Evolutionary conservation across 768 basidiomycete species (phyloP), one percentile per base, ranked within the genome.

Genomic region (Pulveroboletus sp.): DNA sequence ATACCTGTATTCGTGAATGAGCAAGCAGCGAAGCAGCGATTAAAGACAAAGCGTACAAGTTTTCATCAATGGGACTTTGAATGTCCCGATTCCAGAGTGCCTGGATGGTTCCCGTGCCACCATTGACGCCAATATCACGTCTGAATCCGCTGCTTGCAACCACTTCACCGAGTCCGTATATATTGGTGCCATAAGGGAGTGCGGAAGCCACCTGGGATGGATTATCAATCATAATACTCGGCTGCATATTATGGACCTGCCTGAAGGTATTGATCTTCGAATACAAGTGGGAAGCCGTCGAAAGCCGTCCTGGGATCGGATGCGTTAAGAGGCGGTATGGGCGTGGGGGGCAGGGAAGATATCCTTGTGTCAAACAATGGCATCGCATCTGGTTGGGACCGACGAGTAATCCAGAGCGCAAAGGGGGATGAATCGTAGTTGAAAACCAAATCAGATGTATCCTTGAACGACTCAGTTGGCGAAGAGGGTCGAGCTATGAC

Each of bases 201-300:
- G 82, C 75, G 4, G 85, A 85, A 1, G 85, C 72, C 21, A 90
- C 57, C 81, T 82, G 48, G 2, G 2, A 27, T 1, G 44, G 2
- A 19, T 17, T 13, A 24, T 24, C 33, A 2, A 29, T 33, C 20
- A 16, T n/a, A n/a, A n/a, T 20, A 40, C 35, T 43, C 21, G n/a
- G n/a, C 6, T 20, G 20, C 16, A n/a, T 33, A 21, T 37, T 21
- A 19, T 20, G 21, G 36, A 37, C 36, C 36, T 44, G 81, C 79
- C 74, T 89, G 85, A 13, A 90, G 72, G 60, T 89, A 90, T 56
- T 83, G 84, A 51, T 90, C 80, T 56, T 90, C 87, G 58, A 90
- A 89, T 17, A 90, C 75, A 2, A 90, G 71, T 1, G 81, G 78
- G 55, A 87, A 85, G 0, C 76, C 81, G 36, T 81, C 74, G 17